phyloP scores from a whole-genome alignment of 148 eudicot species.

The Rhododendron ovatum region DNA sequence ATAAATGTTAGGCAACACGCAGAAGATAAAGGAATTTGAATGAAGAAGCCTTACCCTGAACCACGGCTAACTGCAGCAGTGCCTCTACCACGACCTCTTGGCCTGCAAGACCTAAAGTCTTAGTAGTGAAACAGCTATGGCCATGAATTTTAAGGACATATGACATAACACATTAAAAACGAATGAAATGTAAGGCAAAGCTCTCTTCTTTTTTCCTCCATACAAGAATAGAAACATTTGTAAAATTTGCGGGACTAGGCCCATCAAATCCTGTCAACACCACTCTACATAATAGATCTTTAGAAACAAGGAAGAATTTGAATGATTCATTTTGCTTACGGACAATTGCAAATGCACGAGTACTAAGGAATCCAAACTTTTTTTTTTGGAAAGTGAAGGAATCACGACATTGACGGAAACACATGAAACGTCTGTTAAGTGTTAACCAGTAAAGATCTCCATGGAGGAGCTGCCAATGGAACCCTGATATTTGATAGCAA shows the following conservation, averaged over 20 bases:
- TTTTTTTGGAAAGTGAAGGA: too few relatives aligned
- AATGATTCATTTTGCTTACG: neutral
- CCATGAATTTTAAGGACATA: neutral
- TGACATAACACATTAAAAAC: neutral
- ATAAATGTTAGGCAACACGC: neutral
- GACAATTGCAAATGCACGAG: neutral
- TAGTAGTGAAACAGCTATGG: neutral
- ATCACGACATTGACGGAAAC: neutral
- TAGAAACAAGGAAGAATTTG: neutral
- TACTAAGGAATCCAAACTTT: neutral
- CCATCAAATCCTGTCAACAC: neutral
- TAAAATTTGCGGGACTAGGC: neutral
- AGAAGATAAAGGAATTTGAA: neutral
- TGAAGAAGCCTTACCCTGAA: constrained; percentile 33
- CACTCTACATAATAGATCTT: neutral
- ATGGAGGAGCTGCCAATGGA: too few relatives aligned
- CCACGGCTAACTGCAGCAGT: constrained; percentile 37
- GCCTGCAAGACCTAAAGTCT: constrained; percentile 33
- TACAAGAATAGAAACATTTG: neutral
- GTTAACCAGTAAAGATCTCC: neutral
- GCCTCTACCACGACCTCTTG: constrained; percentile 42
- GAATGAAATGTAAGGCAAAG: neutral
- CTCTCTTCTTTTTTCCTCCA: neutral
- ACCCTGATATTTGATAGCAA: too few relatives aligned
- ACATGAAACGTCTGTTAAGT: neutral